Evolutionary conservation across 2,329 filamentous ascomycete species (phyloP), one percentile per base, ranked within the genome.

Genomic region (Cercospora zeina): DNA sequence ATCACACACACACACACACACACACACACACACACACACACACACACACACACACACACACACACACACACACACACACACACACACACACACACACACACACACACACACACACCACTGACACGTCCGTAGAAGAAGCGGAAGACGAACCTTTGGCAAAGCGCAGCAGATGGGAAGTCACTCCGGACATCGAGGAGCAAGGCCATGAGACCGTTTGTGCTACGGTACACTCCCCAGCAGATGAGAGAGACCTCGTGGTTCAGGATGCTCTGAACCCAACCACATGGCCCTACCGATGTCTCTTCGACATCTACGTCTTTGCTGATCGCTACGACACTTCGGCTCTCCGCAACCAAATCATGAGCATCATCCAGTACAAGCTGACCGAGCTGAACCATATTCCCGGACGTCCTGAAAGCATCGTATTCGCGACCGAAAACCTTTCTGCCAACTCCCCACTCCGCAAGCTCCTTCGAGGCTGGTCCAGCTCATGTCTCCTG

Each of bases 271-370:
- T 10, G 1, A 13, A 60, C 11, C 58, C 58, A 16, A 1, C 36
- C 33, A 54, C 58, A 13, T 60, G 58, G 58, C 3, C 9, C 0
- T 54, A 34, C 34, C 5, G 8, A 2, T 13, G 45, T 4, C 58
- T 60, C 10, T 33, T 60, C 24, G 50, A 49, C 1, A 11, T 60
- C 3, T 60, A 34, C 37, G 5, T 47, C 24, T 60, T 60, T 14
- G 58, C 34, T 11, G 58, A 60, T n/a, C 10, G 45, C n/a, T 49
- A 60, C 16, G 50, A 54, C 19, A 54, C 49, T 11, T 9, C 3
- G 2, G 13, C 6, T 3, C 42, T 60, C 14, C 58, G 58, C 31
- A 27, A 51, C 10, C 24, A 30, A 4, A 13, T 53, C 50, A n/a
- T 53, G 1, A 3, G 33, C 1, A 53, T 53, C 0, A 21, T 53